phyloP scores from a whole-genome alignment of 2,329 filamentous ascomycete species.

The Fusarium sulawesiense region DNA sequence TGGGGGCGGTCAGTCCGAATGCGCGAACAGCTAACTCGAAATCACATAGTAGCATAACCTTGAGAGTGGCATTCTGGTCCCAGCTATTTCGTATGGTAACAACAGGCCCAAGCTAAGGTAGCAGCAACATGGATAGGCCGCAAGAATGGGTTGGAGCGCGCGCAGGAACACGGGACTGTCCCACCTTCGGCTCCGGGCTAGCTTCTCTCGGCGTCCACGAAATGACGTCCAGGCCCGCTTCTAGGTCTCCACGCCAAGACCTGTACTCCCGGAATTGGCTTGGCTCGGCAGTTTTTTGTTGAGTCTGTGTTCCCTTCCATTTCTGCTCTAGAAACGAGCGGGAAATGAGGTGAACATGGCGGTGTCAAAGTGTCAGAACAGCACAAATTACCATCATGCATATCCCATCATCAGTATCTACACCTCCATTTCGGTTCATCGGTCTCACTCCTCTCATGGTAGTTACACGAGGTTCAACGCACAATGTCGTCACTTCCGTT shows the following conservation, averaged over 20 bases:
- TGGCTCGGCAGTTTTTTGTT: slow-evolving; percentile 19
- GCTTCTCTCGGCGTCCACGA: slow-evolving; percentile 10
- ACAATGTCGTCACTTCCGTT: not conserved
- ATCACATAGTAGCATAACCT: not conserved
- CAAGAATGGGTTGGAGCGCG: not conserved
- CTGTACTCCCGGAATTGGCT: not conserved
- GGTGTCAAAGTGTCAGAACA: not conserved
- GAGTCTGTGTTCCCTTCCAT: not conserved
- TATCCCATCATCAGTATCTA: no score
- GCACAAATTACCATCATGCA: not conserved
- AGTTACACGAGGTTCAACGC: not conserved
- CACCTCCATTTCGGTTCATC: not conserved
- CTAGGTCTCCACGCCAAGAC: not conserved
- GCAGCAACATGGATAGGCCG: not conserved
- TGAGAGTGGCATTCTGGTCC: not conserved
- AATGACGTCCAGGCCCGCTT: slow-evolving; percentile 12
- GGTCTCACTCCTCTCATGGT: not conserved
- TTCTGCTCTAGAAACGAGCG: not conserved
- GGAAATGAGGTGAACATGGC: not conserved
- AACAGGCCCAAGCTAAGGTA: not conserved
- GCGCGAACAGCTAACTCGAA: not conserved
- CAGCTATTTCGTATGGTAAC: not conserved
- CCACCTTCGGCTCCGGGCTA: slow-evolving; percentile 7
- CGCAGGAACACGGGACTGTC: not conserved
- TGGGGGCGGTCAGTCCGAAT: not conserved